phyloP scores from a whole-genome alignment of 129 eudicot species.

The Silybum marianum region DNA sequence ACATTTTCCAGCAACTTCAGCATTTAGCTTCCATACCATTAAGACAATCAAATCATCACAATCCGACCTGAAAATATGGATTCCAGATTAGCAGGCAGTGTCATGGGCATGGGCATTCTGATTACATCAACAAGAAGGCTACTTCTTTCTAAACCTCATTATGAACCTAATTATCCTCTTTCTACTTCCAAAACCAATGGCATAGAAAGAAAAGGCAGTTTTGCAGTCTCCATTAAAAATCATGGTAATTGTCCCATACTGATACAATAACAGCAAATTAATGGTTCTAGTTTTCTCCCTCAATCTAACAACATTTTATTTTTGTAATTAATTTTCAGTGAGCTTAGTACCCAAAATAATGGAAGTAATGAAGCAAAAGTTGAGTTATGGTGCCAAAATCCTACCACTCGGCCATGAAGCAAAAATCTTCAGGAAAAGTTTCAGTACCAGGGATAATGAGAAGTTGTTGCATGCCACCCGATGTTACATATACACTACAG shows the following conservation, averaged over 20 bases:
- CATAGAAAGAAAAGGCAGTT: slow-evolving; percentile 15
- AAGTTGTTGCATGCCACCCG: slow-evolving; percentile 34
- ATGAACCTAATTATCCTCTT: slow-evolving; percentile 13
- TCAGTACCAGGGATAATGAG: slow-evolving; percentile 28
- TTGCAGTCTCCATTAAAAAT: slow-evolving; percentile 13
- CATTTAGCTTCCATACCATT: neutral
- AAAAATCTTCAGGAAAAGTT: slow-evolving; percentile 33
- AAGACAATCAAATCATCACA: neutral
- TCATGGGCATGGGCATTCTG: neutral
- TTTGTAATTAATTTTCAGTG: slow-evolving; percentile 25
- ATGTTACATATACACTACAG: slow-evolving; percentile 43
- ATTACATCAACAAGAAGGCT: slow-evolving; percentile 30
- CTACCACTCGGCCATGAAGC: neutral
- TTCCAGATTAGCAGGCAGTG: slow-evolving; percentile 12
- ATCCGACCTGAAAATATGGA: slow-evolving; percentile 22
- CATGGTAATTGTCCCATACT: neutral
- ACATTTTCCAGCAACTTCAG: neutral
- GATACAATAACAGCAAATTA: no score
- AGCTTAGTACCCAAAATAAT: slow-evolving; percentile 38
- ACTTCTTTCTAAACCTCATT: slow-evolving; percentile 22
- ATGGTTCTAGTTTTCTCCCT: neutral
- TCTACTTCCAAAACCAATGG: slow-evolving; percentile 2
- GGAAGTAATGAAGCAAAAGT: slow-evolving; percentile 38
- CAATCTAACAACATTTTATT: neutral
- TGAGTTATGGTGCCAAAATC: slow-evolving; percentile 39